A percentile compares a stretch with the other conserved stretches of the same genome.
Evolutionary conservation across 805 yeast genomes (phyloP).

Genomic region (Peterozyma toletana): DNA sequence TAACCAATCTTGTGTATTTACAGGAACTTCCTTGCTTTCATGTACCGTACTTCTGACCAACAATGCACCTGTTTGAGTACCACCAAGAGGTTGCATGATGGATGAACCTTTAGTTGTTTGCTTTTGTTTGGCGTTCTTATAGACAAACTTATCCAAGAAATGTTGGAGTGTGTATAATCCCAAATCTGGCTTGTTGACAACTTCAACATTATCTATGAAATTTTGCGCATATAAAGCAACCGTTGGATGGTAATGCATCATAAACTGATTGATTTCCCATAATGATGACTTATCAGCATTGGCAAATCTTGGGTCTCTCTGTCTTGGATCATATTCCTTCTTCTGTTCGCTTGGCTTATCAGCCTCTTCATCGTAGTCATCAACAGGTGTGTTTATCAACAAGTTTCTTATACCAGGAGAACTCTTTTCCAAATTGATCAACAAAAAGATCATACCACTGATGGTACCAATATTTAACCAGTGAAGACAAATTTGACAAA

Average conservation of each 20-base stretch:
- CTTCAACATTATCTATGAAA: conserved; percentile 41
- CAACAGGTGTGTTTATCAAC: conserved; percentile 45
- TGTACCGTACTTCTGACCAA: conserved; percentile 55
- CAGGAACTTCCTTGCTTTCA: conserved; percentile 49
- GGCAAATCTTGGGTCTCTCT: conserved; percentile 91
- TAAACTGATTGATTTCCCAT: conserved; percentile 79
- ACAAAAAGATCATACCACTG: conserved; percentile 71
- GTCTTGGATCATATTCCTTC: conserved; percentile 65
- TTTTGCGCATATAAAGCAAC: conserved; percentile 73
- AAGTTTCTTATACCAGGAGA: conserved; percentile 64
- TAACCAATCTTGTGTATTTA: conserved; percentile 81
- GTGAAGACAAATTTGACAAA: conserved; percentile 74
- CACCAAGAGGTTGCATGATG: conserved; percentile 96
- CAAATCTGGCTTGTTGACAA: conserved; percentile 73
- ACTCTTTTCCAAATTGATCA: conserved; percentile 59
- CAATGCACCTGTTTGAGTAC: conserved; percentile 64
- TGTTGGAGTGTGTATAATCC: conserved; percentile 83
- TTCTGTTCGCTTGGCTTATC: conserved; percentile 19
- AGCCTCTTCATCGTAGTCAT: conserved; percentile 35
- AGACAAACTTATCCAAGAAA: conserved; percentile 92
- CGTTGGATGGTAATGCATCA: conserved; percentile 88
- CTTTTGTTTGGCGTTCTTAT: conserved; percentile 83
- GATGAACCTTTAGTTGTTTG: conserved; percentile 74
- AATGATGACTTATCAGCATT: conserved; percentile 73
- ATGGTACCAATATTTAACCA: conserved; percentile 88